These are phyloP conservation scores for Mesotaenium endlicherianum DNA, from an alignment of 139 green algal genomes.

Conservation along the genomic window DNA sequence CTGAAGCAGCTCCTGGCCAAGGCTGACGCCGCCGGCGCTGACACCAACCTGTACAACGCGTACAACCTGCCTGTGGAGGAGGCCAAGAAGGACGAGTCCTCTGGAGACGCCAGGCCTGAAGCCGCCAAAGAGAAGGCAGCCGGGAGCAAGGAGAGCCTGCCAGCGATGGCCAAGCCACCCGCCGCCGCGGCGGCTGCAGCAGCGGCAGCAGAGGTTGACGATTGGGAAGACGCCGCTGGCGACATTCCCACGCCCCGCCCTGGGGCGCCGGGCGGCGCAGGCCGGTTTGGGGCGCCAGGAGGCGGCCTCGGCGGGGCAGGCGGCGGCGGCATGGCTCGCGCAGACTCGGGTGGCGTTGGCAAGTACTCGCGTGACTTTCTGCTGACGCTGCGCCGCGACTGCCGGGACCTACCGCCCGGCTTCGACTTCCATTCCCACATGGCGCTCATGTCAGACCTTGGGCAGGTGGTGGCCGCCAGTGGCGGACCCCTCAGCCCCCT, in stretches of 20 bases:
- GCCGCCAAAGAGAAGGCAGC: background rate
- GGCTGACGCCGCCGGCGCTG: background rate
- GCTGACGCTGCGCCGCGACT: conserved; percentile 13
- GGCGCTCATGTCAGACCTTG: no score
- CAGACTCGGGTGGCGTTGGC: background rate
- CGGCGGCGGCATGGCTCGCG: background rate
- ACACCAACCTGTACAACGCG: conserved; percentile 19
- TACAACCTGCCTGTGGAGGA: background rate
- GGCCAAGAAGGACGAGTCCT: background rate
- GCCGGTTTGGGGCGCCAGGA: background rate
- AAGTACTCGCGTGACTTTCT: conserved; percentile 49
- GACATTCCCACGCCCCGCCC: background rate
- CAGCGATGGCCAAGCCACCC: background rate
- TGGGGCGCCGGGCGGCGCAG: background rate
- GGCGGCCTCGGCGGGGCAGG: background rate
- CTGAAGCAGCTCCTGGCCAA: conserved; percentile 21
- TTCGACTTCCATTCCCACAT: no score
- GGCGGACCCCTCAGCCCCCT: no score
- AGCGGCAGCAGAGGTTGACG: conserved; percentile 19
- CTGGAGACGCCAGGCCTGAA: no score
- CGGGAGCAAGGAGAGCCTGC: background rate
- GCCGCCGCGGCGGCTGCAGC: background rate
- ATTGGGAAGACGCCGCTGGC: conserved; percentile 42
- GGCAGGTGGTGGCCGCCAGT: no score
- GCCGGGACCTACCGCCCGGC: no score